A percentile compares a stretch with the other conserved stretches of the same genome.
phyloP scores from a whole-genome alignment of 257 asterid genomes.

The Forsythia suspensa region DNA sequence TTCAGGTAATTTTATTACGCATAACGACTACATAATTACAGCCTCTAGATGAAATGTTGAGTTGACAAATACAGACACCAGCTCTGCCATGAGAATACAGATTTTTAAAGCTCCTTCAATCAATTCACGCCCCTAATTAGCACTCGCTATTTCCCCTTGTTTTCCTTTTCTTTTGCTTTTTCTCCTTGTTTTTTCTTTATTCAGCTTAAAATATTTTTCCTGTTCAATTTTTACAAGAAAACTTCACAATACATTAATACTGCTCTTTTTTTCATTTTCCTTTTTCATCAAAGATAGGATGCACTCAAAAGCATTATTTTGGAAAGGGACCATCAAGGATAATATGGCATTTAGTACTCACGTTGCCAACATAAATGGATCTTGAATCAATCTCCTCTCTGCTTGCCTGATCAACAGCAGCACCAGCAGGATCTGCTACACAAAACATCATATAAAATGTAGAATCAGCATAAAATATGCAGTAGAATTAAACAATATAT shows the following conservation, averaged over 20 bases:
- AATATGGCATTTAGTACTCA: conserved; percentile 38
- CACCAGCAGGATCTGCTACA: conserved; percentile 66
- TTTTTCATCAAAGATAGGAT: too few species aligned
- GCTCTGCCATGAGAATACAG: too few species aligned
- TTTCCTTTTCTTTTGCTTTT: background rate
- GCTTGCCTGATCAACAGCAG: conserved; percentile 77
- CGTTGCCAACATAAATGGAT: conserved; percentile 91
- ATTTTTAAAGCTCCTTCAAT: background rate
- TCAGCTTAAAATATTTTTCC: background rate
- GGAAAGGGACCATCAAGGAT: background rate
- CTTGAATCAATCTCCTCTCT: conserved; percentile 82
- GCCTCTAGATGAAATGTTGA: too few species aligned
- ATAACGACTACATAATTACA: too few species aligned
- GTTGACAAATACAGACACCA: too few species aligned
- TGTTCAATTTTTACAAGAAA: background rate
- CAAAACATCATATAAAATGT: background rate
- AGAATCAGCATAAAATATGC: background rate
- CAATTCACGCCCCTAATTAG: conserved; percentile 1
- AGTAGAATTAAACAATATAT: background rate
- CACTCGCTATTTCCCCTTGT: background rate
- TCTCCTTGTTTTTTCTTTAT: conserved; percentile 9
- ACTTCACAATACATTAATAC: too few species aligned
- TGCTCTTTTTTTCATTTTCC: too few species aligned
- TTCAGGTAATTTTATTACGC: too few species aligned
- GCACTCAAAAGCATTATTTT: too few species aligned